Evolutionary conservation across 2,329 filamentous ascomycete species (phyloP), one percentile per base, ranked within the genome.

Genomic region (Ophiostoma tasmaniense): DNA sequence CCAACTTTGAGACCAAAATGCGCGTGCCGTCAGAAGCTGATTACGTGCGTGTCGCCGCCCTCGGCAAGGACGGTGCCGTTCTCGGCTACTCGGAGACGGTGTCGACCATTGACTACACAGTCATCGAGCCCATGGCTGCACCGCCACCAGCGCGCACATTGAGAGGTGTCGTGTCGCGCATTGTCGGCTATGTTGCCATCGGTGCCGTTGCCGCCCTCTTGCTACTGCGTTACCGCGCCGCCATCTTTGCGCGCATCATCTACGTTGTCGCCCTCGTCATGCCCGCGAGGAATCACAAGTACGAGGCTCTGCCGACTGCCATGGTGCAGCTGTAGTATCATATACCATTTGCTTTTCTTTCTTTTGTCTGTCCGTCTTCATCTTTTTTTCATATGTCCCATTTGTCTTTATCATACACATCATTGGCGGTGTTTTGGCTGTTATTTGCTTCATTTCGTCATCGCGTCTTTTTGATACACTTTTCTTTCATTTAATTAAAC

Each of bases 231-330:
- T 59, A 52, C 22, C 61, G 61, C 39, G 33, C 39, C 3, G 61
- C 25, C 14, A 11, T 55, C n/a, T 10, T 52, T 22, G 37, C 33
- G 28, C 61, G 61, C n/a, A 14, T 42, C 11, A 30, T 64, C 14
- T 25, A 14, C 7, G 45, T 55, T 25, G n/a, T 64, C 20, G 45
- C 61, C n/a, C 28, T n/a, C 1, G 30, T 55, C 6, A 33, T 28
- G 42, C 39, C 42, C n/a, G n/a, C 61, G 1, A 42, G 67, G 61
- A 64, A 30, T 14, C 30, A 68, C 39, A 13, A 35, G 59, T 68
- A 68, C 30, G 67, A 68, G 42, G 59, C 67, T 1, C n/a, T 65
- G 67, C 67, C 67, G 28, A 68, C 59, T 30, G 42, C 67, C 28
- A 68, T 61, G n/a, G 45, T 25, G 65, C 42, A 66, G 61, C n/a